These are phyloP conservation scores for Trypanosoma rangeli DNA, from an alignment of 208 protist species.

Conservation along the genomic window DNA sequence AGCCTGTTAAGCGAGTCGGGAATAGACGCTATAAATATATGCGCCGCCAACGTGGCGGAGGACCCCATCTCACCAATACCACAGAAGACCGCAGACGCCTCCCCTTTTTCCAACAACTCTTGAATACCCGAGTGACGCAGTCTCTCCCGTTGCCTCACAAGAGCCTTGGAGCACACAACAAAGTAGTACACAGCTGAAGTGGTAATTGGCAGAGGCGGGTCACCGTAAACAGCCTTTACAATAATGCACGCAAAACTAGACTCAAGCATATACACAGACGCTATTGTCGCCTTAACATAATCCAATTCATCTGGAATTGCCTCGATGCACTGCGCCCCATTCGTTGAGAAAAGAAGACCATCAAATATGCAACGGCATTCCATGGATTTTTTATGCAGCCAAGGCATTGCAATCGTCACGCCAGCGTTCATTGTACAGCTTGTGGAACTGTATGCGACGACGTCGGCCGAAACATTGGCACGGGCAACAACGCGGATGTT, in stretches of 20 bases:
- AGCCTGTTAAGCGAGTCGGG: constrained; percentile 11
- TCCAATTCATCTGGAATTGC: constrained; percentile 18
- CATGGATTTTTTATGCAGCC: constrained; percentile 25
- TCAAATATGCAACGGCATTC: constrained; percentile 51
- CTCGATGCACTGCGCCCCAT: constrained; percentile 27
- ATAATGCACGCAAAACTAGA: constrained; percentile 31
- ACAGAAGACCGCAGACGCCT: constrained; percentile 49
- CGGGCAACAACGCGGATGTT: constrained; percentile 53
- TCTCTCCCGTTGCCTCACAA: constrained; percentile 27
- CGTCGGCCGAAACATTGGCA: constrained; percentile 18
- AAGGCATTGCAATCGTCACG: constrained; percentile 36
- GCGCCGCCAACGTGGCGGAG: constrained; percentile 35
- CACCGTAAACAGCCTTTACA: constrained; percentile 22
- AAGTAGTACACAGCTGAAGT: constrained; percentile 32
- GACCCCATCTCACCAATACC: constrained; percentile 47
- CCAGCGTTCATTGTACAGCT: constrained; percentile 28
- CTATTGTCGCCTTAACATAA: constrained; percentile 11
- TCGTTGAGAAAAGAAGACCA: constrained; percentile 41
- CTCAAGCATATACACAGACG: constrained; percentile 29
- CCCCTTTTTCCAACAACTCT: constrained; percentile 28
- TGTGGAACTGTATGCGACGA: constrained; percentile 31
- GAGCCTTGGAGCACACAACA: constrained; percentile 25
- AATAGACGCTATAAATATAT: constrained; percentile 37
- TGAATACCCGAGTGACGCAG: constrained; percentile 25
- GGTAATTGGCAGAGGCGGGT: constrained; percentile 22